Conservation (phyloP, 2,329 filamentous ascomycete species). For the Cercospora sp. region DNA sequence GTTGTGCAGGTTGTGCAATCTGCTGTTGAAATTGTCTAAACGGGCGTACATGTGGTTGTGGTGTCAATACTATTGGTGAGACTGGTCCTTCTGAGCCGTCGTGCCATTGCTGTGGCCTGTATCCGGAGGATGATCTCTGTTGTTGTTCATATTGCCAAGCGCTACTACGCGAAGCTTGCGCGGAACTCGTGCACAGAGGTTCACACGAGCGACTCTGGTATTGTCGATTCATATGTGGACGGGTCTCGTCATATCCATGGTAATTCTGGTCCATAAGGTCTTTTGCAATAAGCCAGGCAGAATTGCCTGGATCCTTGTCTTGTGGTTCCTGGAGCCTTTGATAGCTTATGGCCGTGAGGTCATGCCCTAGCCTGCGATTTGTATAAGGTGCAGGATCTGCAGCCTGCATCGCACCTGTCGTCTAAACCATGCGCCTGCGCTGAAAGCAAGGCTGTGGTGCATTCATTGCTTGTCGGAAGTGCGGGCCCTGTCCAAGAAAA, state of each 20-base stretch:
- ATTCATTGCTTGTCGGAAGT: neutral
- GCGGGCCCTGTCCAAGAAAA: neutral
- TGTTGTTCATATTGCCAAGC: slow-evolving; percentile 29
- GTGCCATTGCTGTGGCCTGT: slow-evolving; percentile 26
- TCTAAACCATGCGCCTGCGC: neutral
- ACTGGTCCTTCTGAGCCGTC: slow-evolving; percentile 14
- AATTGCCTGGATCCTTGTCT: slow-evolving; percentile 1
- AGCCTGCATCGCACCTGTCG: neutral
- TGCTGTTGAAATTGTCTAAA: slow-evolving; percentile 13
- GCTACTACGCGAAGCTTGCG: neutral
- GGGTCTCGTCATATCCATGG: slow-evolving; percentile 10
- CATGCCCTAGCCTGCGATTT: neutral
- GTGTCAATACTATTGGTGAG: slow-evolving; percentile 4
- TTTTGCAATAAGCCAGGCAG: slow-evolving; percentile 8
- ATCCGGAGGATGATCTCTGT: slow-evolving; percentile 24
- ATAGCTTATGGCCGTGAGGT: neutral
- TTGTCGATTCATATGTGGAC: slow-evolving; percentile 1
- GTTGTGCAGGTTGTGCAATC: slow-evolving; percentile 11
- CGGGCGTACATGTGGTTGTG: slow-evolving; percentile 3
- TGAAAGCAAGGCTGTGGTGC: neutral
- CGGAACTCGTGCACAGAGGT: neutral
- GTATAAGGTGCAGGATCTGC: slow-evolving; percentile 1
- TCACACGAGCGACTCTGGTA: slow-evolving; percentile 4
- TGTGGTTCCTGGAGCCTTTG: neutral
- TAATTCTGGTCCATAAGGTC: slow-evolving; percentile 24